These are phyloP conservation scores for Spirogloea muscicola DNA, from an alignment of 139 green algal species.

Conservation along the genomic window DNA sequence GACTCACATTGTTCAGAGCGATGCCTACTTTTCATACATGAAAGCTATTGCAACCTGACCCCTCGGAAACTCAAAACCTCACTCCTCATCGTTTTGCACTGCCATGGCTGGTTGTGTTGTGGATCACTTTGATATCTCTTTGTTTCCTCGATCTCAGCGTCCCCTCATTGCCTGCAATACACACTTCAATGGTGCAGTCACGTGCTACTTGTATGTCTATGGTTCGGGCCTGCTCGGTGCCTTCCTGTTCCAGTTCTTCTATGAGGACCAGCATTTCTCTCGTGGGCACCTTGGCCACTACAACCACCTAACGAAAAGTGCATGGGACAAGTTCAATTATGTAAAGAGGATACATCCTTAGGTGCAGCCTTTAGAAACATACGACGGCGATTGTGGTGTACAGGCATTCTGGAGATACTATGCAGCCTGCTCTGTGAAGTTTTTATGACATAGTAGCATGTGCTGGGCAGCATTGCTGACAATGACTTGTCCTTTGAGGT, in stretches of 20 bases:
- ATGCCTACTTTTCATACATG: neutral
- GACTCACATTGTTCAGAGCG: neutral
- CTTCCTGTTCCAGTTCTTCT: slow-evolving; percentile 60
- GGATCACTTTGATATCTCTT: neutral
- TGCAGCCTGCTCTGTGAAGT: too few relatives aligned
- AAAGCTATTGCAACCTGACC: too few relatives aligned
- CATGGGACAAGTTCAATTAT: neutral
- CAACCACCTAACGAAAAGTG: neutral
- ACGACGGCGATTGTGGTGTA: too few relatives aligned
- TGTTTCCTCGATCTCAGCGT: neutral
- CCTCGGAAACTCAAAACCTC: too few relatives aligned
- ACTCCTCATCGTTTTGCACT: neutral
- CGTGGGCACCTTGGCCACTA: slow-evolving; percentile 4
- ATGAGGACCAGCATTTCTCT: slow-evolving; percentile 18
- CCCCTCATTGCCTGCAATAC: too few relatives aligned
- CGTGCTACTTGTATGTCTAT: slow-evolving; percentile 46
- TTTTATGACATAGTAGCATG: neutral
- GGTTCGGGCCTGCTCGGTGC: slow-evolving; percentile 29
- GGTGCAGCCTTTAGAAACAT: neutral
- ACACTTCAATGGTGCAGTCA: neutral
- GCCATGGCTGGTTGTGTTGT: neutral
- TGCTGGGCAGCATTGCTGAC: too few relatives aligned
- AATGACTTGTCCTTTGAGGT: too few relatives aligned
- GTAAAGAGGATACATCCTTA: neutral
- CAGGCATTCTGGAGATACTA: too few relatives aligned